Conservation (phyloP, 2,329 filamentous ascomycete species). For the Fusarium avenaceum region DNA sequence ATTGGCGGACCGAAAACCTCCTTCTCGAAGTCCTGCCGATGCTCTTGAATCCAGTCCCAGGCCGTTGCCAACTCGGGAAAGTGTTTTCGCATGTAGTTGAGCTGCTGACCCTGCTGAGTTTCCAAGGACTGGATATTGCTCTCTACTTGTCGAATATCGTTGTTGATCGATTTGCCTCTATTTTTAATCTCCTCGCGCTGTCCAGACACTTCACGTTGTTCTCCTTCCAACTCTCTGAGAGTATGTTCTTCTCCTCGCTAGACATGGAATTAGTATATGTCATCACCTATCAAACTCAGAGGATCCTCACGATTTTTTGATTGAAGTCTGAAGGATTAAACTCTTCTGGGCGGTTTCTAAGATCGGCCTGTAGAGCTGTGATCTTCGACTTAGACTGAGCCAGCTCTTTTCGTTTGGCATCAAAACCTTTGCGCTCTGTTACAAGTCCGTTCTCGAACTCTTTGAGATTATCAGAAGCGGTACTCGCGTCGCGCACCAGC, state of each 20-base stretch:
- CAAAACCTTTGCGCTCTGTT: conserved; percentile 64
- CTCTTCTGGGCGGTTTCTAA: conserved; percentile 72
- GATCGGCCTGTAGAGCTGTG: conserved; percentile 71
- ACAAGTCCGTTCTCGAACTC: conserved; percentile 61
- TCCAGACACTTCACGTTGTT: conserved; percentile 54
- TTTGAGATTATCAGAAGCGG: conserved; percentile 57
- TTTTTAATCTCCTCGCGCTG: conserved; percentile 60
- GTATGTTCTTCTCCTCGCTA: conserved; percentile 73
- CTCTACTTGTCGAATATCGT: conserved; percentile 57
- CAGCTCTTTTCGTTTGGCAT: conserved; percentile 66
- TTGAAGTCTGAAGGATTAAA: conserved; percentile 81
- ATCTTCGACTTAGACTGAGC: conserved; percentile 68
- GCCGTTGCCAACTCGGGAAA: conserved; percentile 76
- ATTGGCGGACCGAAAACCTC: conserved; percentile 86
- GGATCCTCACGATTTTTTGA: conserved; percentile 73
- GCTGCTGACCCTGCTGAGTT: conserved; percentile 81
- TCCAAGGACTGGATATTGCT: conserved; percentile 71
- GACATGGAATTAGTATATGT: conserved; percentile 44
- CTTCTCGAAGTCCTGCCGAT: conserved; percentile 77
- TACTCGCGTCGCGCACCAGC: conserved; percentile 56
- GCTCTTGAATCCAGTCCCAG: conserved; percentile 85
- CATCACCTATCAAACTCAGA: not conserved
- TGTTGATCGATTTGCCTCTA: conserved; percentile 58
- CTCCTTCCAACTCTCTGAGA: conserved; percentile 64
- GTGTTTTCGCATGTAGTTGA: conserved; percentile 71